Evolutionary conservation across 2,329 filamentous ascomycete genomes (phyloP).

Genomic region (Berkeleyomyces basicola): DNA sequence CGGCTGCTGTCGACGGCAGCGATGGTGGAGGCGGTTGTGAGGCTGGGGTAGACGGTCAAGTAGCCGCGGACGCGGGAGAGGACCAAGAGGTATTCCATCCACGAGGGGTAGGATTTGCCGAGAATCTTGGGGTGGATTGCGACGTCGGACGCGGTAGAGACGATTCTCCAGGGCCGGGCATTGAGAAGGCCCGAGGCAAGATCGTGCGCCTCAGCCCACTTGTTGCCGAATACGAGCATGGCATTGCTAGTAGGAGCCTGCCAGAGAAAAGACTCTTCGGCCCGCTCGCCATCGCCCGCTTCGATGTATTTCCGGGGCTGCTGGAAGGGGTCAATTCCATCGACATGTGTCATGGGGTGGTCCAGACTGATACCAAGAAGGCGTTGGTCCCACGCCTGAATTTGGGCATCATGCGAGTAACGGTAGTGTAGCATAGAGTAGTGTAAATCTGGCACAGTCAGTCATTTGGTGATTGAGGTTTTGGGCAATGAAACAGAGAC

Average conservation of each 20-base stretch:
- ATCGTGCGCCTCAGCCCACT: slow-evolving; percentile 72
- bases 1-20: slow-evolving; percentile 67
- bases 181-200: slow-evolving; percentile 48
- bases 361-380: slow-evolving; percentile 71
- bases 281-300: slow-evolving; percentile 22
- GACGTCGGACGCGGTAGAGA: slow-evolving; percentile 25
- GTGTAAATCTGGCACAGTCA: slow-evolving; percentile 41
- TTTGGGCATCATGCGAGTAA: slow-evolving; percentile 40
- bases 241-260: slow-evolving; percentile 73
- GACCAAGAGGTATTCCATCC: slow-evolving; percentile 63
- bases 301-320: slow-evolving; percentile 21
- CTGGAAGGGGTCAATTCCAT: slow-evolving; percentile 40
- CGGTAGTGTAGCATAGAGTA: slow-evolving; percentile 62
- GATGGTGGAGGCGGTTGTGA: slow-evolving; percentile 35
- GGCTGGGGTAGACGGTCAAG: slow-evolving; percentile 60
- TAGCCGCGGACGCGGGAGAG: slow-evolving; percentile 64
- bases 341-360: slow-evolving; percentile 46
- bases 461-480: neutral
- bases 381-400: slow-evolving; percentile 30
- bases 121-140: slow-evolving; percentile 34
- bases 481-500: slow-evolving; percentile 15
- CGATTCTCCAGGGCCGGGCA: slow-evolving; percentile 16
- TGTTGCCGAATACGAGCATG: slow-evolving; percentile 64
- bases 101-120: slow-evolving; percentile 54
- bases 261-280: slow-evolving; percentile 52